These are phyloP conservation scores for Phylloboletellus chloephorus DNA, from an alignment of 1,284 basidiomycete species.

Conservation along the genomic window DNA sequence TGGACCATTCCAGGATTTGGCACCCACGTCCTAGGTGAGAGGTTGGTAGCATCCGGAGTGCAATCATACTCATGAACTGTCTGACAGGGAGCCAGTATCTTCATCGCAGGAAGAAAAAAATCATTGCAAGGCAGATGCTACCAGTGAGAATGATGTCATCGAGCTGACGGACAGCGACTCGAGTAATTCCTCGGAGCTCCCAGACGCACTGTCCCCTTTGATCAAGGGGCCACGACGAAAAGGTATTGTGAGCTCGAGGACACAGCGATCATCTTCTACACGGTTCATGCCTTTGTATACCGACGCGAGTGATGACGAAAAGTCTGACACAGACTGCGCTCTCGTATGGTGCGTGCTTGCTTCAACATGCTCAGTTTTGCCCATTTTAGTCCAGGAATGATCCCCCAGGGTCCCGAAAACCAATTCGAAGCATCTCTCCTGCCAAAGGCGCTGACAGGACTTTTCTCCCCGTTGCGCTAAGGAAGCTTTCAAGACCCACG, in stretches of 20 bases:
- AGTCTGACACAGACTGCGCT: conserved; percentile 40
- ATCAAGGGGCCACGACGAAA: conserved; percentile 13
- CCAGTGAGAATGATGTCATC: conserved; percentile 20
- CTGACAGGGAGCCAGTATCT: conserved; percentile 9
- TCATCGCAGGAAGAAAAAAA: not conserved
- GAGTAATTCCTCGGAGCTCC: conserved; percentile 18
- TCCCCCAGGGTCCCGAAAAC: conserved; percentile 43
- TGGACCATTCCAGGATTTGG: conserved; percentile 9
- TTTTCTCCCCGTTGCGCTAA: conserved; percentile 3
- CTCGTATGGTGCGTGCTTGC: conserved; percentile 41
- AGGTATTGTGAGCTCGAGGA: conserved; percentile 1
- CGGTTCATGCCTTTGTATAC: conserved; percentile 26
- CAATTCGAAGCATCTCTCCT: conserved; percentile 29
- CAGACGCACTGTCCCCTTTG: conserved; percentile 25
- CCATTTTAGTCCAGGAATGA: conserved; percentile 32
- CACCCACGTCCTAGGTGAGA: conserved; percentile 13
- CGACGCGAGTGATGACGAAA: conserved; percentile 29
- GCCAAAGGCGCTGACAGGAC: conserved; percentile 9
- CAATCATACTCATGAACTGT: not conserved
- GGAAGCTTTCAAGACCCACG: conserved; percentile 1
- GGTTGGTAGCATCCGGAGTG: not conserved
- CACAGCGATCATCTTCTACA: conserved; percentile 8
- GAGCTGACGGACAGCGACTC: conserved; percentile 33
- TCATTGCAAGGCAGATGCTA: not conserved
- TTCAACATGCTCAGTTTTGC: not conserved